phyloP scores from a whole-genome alignment of 2,329 filamentous ascomycete species.

The Malbranchea cinnamomea region DNA sequence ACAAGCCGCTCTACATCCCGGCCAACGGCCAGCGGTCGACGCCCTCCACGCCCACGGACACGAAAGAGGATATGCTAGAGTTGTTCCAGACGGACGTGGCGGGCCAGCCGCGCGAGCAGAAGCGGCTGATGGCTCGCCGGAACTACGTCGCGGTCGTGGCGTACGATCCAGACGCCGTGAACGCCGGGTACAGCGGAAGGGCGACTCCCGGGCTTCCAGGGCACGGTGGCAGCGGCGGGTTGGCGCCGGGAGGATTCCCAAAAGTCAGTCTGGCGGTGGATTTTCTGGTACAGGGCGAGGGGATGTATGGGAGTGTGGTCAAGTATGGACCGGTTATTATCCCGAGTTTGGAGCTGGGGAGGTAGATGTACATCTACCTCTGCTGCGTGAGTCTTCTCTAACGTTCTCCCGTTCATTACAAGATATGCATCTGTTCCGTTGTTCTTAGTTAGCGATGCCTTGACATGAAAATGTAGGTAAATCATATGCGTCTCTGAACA shows the following conservation, averaged over 20 bases:
- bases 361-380: too few relatives aligned
- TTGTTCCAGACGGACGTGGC: constrained; percentile 92
- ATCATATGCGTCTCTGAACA: too few relatives aligned
- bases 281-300: constrained; percentile 91
- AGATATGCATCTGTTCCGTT: too few relatives aligned
- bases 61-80: constrained; percentile 99
- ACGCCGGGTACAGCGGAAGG: constrained; percentile 26
- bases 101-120: constrained; percentile 66
- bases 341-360: constrained; percentile 65
- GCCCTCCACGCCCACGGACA: constrained; percentile 60
- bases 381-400: neutral
- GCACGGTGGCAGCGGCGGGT: constrained; percentile 14
- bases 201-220: constrained; percentile 19
- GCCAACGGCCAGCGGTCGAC: constrained; percentile 62
- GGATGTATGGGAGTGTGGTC: constrained; percentile 62
- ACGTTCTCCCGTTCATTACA: constrained; percentile 6
- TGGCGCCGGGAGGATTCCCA: constrained; percentile 21
- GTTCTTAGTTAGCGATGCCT: too few relatives aligned
- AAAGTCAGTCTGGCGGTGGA: constrained; percentile 83
- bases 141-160: constrained; percentile 92
- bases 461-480: too few relatives aligned
- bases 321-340: constrained; percentile 97
- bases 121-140: constrained; percentile 80
- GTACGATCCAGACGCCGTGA: constrained; percentile 72
- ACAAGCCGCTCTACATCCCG: constrained; percentile 81